These are phyloP conservation scores for Dendrocalamus sinicus DNA, from an alignment of 176 grass and related monocot genomes.

Conservation along the genomic window DNA sequence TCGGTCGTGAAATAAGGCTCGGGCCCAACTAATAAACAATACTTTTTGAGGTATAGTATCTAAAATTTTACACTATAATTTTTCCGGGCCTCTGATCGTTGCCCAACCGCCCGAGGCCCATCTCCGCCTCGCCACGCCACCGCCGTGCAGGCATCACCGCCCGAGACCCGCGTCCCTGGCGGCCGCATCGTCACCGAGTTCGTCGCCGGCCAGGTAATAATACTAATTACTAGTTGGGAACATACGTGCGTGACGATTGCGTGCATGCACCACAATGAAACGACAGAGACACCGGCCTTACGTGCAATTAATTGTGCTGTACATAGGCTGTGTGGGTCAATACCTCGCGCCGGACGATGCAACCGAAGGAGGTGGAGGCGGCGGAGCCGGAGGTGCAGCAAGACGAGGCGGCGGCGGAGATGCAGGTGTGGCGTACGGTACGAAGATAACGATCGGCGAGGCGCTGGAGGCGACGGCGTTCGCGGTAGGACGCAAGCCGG, in stretches of 20 bases:
- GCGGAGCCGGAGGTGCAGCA: not conserved
- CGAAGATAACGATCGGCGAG: constrained; percentile 72
- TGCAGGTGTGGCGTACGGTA: not conserved
- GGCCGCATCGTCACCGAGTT: constrained; percentile 44
- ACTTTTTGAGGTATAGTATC: too few relatives aligned
- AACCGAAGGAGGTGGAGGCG: not conserved
- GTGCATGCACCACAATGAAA: not conserved
- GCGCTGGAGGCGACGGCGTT: constrained; percentile 62
- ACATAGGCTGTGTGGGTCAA: constrained; percentile 43
- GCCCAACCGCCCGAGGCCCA: too few relatives aligned
- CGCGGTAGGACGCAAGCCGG: constrained; percentile 38
- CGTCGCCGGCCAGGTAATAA: constrained; percentile 63
- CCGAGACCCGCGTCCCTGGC: constrained; percentile 58
- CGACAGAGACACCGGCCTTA: too few relatives aligned
- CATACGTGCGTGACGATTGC: too few relatives aligned
- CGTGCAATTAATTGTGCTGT: not conserved
- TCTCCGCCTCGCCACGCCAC: constrained; percentile 18
- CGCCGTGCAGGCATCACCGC: constrained; percentile 51
- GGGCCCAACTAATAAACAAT: too few relatives aligned
- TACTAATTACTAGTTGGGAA: not conserved
- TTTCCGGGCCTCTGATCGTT: too few relatives aligned
- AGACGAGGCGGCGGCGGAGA: not conserved
- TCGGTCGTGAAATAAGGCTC: too few relatives aligned
- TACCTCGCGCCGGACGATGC: constrained; percentile 28
- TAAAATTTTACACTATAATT: too few relatives aligned